Percentiles rank a stretch among this genome's conserved stretches.
Conservation (phyloP, 805 yeast genomes). For the Nakazawaea ambrosiae region DNA sequence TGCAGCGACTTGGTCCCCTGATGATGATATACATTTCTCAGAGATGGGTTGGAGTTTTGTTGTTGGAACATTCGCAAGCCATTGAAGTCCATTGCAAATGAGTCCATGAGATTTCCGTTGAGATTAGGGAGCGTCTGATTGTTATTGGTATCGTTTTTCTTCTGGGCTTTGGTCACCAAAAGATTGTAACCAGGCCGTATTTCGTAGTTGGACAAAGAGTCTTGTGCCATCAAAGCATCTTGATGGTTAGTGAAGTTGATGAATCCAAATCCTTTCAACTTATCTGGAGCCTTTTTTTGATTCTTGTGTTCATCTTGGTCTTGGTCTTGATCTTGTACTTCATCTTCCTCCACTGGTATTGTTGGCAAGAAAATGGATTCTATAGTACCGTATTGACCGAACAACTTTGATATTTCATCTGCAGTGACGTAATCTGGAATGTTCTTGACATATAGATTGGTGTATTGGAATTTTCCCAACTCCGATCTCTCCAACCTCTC, state of each 20-base stretch:
- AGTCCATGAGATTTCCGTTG: not conserved
- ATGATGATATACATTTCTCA: not conserved
- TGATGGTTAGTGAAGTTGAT: conserved; percentile 42
- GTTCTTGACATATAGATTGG: conserved; percentile 47
- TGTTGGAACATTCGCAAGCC: conserved; percentile 1
- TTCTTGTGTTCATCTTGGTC: too few species aligned
- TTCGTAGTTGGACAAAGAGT: conserved; percentile 37
- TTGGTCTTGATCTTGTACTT: conserved; percentile 4
- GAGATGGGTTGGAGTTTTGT: not conserved
- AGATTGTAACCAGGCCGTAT: conserved; percentile 23
- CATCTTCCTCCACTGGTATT: conserved; percentile 18
- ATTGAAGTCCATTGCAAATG: conserved; percentile 6
- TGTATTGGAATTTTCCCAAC: conserved; percentile 38
- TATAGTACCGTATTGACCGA: conserved; percentile 39
- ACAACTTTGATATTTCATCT: conserved; percentile 32
- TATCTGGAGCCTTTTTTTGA: too few species aligned
- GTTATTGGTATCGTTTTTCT: conserved; percentile 20
- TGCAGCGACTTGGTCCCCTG: too few species aligned
- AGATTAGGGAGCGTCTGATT: not conserved
- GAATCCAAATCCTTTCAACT: conserved; percentile 43
- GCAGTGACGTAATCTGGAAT: conserved; percentile 33
- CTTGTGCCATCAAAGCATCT: conserved; percentile 42
- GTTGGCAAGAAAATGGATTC: conserved; percentile 48
- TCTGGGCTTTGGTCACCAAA: conserved; percentile 39
- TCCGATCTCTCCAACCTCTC: conserved; percentile 48